Conservation (phyloP, 768 basidiomycete species). For the Leccinellum luteum region DNA sequence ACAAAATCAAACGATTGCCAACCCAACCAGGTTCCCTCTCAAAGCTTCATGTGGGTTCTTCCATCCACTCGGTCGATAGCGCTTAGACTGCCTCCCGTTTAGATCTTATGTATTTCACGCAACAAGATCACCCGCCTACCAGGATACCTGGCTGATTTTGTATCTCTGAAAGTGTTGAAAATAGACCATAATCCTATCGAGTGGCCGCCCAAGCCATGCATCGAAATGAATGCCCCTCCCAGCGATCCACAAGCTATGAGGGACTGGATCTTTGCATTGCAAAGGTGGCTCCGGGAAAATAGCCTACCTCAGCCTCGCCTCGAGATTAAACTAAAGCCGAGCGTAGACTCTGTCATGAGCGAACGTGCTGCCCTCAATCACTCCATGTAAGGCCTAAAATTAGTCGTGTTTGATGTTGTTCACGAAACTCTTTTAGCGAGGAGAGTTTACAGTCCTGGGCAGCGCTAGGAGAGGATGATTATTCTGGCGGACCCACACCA, state of each 20-base stretch:
- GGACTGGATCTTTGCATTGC: conserved; percentile 70
- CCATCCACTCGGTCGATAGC: neutral
- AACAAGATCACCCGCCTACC: conserved; percentile 85
- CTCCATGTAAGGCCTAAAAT: conserved; percentile 25
- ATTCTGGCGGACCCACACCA: conserved; percentile 39
- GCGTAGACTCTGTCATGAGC: conserved; percentile 49
- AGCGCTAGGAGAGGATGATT: conserved; percentile 37
- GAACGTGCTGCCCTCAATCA: conserved; percentile 39
- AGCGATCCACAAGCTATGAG: conserved; percentile 54
- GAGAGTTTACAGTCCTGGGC: conserved; percentile 45
- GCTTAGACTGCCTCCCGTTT: neutral
- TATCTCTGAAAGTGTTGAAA: conserved; percentile 72
- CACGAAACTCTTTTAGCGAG: conserved; percentile 30
- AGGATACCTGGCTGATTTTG: conserved; percentile 71
- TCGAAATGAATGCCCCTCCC: conserved; percentile 42
- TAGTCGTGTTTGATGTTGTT: neutral
- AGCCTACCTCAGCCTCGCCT: conserved; percentile 29
- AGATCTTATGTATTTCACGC: conserved; percentile 85
- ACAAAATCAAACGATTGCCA: conserved; percentile 82
- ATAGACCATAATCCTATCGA: conserved; percentile 90
- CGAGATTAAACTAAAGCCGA: conserved; percentile 34
- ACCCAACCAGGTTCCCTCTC: conserved; percentile 73
- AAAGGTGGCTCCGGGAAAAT: conserved; percentile 71
- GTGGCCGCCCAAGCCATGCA: conserved; percentile 75
- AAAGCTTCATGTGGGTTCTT: conserved; percentile 61